phyloP scores from a whole-genome alignment of 768 basidiomycete genomes.

The Amanita polypyramis region DNA sequence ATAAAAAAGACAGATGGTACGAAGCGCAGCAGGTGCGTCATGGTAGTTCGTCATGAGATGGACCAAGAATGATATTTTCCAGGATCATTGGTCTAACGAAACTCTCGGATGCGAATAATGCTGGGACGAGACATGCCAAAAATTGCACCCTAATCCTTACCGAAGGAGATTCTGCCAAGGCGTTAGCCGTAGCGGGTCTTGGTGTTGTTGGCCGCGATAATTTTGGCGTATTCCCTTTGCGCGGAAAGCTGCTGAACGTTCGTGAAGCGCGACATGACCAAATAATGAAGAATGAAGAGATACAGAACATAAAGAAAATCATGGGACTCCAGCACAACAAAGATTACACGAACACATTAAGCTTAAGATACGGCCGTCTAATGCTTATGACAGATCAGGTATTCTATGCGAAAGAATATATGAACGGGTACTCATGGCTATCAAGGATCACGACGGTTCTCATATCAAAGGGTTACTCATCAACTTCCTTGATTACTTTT shows the following conservation, averaged over 20 bases:
- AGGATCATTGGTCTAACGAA: constrained; percentile 90
- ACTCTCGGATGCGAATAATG: constrained; percentile 94
- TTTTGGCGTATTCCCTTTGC: constrained; percentile 95
- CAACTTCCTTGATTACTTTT: constrained; percentile 96
- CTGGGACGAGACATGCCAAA: constrained; percentile 71
- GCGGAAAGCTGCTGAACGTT: constrained; percentile 94
- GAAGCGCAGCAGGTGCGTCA: constrained; percentile 66
- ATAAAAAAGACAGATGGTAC: constrained; percentile 93
- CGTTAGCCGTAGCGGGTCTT: constrained; percentile 89
- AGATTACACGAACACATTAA: constrained; percentile 58
- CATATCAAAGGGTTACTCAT: constrained; percentile 99
- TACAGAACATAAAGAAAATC: constrained; percentile 96
- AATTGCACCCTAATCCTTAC: constrained; percentile 94
- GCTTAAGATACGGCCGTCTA: constrained; percentile 82
- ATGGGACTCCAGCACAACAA: constrained; percentile 94
- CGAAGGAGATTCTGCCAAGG: constrained; percentile 98
- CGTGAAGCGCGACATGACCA: constrained; percentile 94
- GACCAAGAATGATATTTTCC: not conserved
- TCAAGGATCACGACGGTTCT: constrained; percentile 98
- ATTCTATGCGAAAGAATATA: constrained; percentile 13
- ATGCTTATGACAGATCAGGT: constrained; percentile 99
- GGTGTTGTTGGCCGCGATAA: constrained; percentile 92
- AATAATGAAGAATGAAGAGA: constrained; percentile 97
- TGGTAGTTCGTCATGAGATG: not conserved
- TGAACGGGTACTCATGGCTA: not conserved